Evolutionary conservation across 176 grass and related monocot species (phyloP).

Genomic region (Bromus sterilis): DNA sequence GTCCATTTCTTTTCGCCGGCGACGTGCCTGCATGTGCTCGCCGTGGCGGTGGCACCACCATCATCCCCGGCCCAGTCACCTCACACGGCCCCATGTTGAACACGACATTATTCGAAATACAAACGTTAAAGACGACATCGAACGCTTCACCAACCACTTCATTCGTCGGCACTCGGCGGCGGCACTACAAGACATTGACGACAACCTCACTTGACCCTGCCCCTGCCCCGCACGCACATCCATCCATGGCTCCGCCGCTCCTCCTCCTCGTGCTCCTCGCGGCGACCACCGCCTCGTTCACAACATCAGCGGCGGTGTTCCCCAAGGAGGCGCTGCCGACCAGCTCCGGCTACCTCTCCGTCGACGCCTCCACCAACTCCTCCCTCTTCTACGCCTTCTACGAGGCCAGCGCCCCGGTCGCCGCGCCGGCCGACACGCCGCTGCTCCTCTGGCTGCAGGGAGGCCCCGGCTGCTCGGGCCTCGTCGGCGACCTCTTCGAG

Average conservation of each 20-base stretch:
- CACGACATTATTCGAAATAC: too few species aligned
- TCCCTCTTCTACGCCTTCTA: slow-evolving; percentile 60
- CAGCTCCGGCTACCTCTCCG: slow-evolving; percentile 49
- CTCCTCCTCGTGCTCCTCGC: background rate
- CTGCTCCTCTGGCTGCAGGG: slow-evolving; percentile 59
- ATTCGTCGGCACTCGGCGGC: background rate
- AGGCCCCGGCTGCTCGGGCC: slow-evolving; percentile 45
- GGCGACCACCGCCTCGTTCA: background rate
- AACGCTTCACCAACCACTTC: background rate
- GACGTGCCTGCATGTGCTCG: too few species aligned
- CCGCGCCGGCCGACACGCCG: slow-evolving; percentile 11
- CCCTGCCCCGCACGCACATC: background rate
- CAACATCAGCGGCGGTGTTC: background rate
- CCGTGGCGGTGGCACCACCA: too few species aligned
- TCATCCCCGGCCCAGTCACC: too few species aligned
- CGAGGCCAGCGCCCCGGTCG: slow-evolving; percentile 36
- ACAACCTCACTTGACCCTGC: background rate
- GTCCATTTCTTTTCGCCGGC: too few species aligned
- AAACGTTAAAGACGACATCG: background rate
- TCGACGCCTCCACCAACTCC: background rate
- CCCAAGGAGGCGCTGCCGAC: slow-evolving; percentile 27
- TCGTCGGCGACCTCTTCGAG: slow-evolving; percentile 42
- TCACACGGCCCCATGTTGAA: background rate
- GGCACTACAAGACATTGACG: background rate
- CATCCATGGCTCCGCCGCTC: background rate